These are phyloP conservation scores for Acanthamoeba healyi DNA, from an alignment of 208 protist species.

Conservation along the genomic window DNA sequence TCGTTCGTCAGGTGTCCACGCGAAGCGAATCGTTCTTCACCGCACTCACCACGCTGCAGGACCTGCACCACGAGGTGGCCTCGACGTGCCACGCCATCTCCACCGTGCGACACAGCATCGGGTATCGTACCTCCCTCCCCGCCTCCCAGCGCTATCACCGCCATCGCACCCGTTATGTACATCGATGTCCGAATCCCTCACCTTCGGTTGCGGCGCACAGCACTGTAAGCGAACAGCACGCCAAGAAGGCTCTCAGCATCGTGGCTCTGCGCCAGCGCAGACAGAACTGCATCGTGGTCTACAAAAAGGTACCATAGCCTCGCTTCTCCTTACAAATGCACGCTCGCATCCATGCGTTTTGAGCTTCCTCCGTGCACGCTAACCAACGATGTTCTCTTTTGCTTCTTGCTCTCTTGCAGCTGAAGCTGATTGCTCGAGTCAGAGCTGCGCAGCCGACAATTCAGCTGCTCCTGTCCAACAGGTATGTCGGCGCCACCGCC, in stretches of 20 bases:
- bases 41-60: conserved; percentile 58
- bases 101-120: conserved; percentile 14
- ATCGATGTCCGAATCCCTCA: not conserved
- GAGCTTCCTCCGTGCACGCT: not conserved
- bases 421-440: conserved; percentile 71
- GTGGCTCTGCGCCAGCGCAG: not conserved
- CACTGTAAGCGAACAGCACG: not conserved
- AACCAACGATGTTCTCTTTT: not conserved
- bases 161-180: not conserved
- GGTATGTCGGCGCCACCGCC: too few species aligned
- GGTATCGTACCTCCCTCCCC: not conserved
- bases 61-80: conserved; percentile 64
- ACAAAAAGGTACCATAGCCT: conserved; percentile 56
- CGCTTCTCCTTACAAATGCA: not conserved
- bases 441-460: conserved; percentile 68
- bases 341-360: not conserved
- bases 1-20: conserved; percentile 66
- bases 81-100: conserved; percentile 48
- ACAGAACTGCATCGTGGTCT: conserved; percentile 56
- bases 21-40: conserved; percentile 49
- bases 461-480: conserved; percentile 72
- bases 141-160: not conserved
- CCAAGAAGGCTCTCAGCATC: conserved; percentile 44
- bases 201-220: not conserved
- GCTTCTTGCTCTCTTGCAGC: not conserved